Evolutionary conservation across 129 eudicot species (phyloP), one percentile per base, ranked within the genome.

Genomic region (Tagetes erecta): DNA sequence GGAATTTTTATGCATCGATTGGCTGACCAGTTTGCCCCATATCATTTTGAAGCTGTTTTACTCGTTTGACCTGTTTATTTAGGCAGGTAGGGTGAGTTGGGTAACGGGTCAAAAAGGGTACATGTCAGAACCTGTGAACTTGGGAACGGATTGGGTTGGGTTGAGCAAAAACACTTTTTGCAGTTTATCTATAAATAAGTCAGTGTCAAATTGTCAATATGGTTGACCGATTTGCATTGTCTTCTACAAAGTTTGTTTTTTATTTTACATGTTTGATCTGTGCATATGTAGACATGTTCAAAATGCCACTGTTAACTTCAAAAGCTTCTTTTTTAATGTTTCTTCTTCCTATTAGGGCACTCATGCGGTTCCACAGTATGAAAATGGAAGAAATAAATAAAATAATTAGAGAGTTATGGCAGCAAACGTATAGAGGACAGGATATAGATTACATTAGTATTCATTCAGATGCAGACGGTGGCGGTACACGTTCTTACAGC

Each of bases 341-440:
- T 60, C 77, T 78, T 68, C 30, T 57, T 56, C 64, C 56, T 46
- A 60, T 50, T 69, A 68, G 91, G 96, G 82, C 96, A 90, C 64
- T 94, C 33, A 94, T 94, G 98, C 96, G 98, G 49, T 88, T 94
- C 82, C 98, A 90, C 86, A 41, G 93, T 2, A 84, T 90, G 97
- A 94, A 94, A 85, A 94, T 94, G 98, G 98, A 94, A 76, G 98
- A 94, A 85, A 90, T 94, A 55, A 90, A 90, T 71, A 94, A 92
- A 76, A 94, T 94, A 40, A 94, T 94, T 60, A 76, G 97, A 83
- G 98, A 94, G 81, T 73, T 94, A 46, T 94, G 98, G 98, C 98
- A 94, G 87, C 98, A 94, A 78, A 94, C 97, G 3, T 90, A 90
- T 83, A 86, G 98, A 86, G 98, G 98, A 6, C 98, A 94, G 79